Evolutionary conservation across 176 grass and related monocot species (phyloP).

Genomic region (Thalia dealbata): DNA sequence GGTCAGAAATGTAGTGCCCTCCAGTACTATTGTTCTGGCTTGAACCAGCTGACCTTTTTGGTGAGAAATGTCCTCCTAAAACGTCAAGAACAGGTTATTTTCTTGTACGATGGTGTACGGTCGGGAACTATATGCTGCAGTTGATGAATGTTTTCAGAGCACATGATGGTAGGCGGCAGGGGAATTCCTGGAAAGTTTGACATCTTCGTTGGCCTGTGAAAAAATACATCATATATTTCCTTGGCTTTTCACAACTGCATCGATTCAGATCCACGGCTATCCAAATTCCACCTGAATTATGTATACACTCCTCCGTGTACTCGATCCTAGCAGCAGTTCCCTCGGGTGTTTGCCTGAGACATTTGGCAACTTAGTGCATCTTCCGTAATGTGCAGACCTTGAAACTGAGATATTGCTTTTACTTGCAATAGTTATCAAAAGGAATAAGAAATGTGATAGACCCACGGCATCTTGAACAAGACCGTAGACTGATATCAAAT

Average conservation of each 20-base stretch:
- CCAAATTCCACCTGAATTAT: not conserved
- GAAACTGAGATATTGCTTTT: constrained; percentile 2
- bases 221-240: too few relatives aligned
- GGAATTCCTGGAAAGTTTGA: not conserved
- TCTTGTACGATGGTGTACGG: too few relatives aligned
- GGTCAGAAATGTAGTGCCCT: too few relatives aligned
- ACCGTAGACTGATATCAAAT: constrained; percentile 1
- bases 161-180: not conserved
- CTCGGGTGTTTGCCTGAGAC: constrained; percentile 15
- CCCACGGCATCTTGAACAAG: constrained; percentile 2
- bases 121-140: too few relatives aligned
- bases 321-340: constrained; percentile 1
- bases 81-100: too few relatives aligned
- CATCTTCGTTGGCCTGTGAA: not conserved
- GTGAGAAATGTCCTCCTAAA: too few relatives aligned
- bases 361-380: constrained; percentile 1
- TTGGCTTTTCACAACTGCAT: too few relatives aligned
- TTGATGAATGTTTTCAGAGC: not conserved
- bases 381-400: constrained; percentile 17
- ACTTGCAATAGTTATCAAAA: constrained; percentile 10
- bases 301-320: not conserved
- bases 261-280: not conserved
- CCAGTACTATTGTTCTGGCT: too few relatives aligned
- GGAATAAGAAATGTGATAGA: not conserved
- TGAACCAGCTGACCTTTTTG: too few relatives aligned